phyloP scores from a whole-genome alignment of 176 grass and related monocot genomes.

The sorghum (Sorghum bicolor) region Sorghum_bicolor_NCBIv3 NC_012873.2:64720001-64720500 shows the following conservation, averaged over 20 bases:
- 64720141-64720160: slow-evolving; percentile 75
- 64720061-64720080: slow-evolving; percentile 12
- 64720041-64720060: slow-evolving; percentile 2
- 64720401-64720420: too few relatives aligned
- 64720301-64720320: too few relatives aligned
- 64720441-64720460: too few relatives aligned
- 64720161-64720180: slow-evolving; percentile 50
- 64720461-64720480: too few relatives aligned
- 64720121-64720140: slow-evolving; percentile 89
- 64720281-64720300: too few relatives aligned
- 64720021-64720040: slow-evolving; percentile 26
- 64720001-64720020: slow-evolving; percentile 69
- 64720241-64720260: not conserved
- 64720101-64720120: slow-evolving; percentile 79
- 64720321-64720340: too few relatives aligned
- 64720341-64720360: too few relatives aligned
- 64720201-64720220: not conserved
- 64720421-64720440: too few relatives aligned
- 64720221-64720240: not conserved
- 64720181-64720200: not conserved
- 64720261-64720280: not conserved
- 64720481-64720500: too few relatives aligned
- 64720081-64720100: slow-evolving; percentile 69
- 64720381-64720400: too few relatives aligned
- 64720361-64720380: too few relatives aligned